phyloP scores from a whole-genome alignment of 768 basidiomycete genomes.

The Naganishia onofrii region DNA sequence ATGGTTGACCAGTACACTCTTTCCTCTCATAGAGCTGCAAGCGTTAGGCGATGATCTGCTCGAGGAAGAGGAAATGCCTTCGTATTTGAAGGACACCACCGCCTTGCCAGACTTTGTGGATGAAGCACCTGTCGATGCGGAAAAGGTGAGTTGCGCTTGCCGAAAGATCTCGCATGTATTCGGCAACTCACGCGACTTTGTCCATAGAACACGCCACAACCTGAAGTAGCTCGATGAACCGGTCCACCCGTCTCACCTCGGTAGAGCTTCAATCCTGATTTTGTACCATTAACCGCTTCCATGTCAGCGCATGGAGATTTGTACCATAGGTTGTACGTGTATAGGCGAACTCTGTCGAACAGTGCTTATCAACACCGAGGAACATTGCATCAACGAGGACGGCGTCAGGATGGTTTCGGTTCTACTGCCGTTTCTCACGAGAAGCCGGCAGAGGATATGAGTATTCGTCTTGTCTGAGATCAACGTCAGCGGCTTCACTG shows the following conservation, averaged over 20 bases:
- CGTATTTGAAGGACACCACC: slow-evolving; percentile 75
- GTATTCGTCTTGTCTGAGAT: too few species aligned
- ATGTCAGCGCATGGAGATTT: background rate
- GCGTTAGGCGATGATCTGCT: slow-evolving; percentile 75
- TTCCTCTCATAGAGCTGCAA: slow-evolving; percentile 71
- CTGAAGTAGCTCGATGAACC: slow-evolving; percentile 23
- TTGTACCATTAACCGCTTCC: background rate
- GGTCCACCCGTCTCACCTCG: background rate
- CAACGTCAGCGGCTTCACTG: too few species aligned
- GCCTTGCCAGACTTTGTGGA: slow-evolving; percentile 91
- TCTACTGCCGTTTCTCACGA: too few species aligned
- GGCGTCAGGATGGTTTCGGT: too few species aligned
- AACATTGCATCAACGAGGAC: too few species aligned
- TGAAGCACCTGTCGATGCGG: slow-evolving; percentile 69
- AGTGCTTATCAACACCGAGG: too few species aligned
- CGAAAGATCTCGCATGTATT: too few species aligned
- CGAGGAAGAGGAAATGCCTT: slow-evolving; percentile 82
- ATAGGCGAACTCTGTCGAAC: background rate
- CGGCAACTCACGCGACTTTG: background rate
- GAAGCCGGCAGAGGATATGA: too few species aligned
- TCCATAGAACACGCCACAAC: slow-evolving; percentile 20
- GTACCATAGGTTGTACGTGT: slow-evolving; percentile 1
- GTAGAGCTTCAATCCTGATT: background rate
- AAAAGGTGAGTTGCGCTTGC: slow-evolving; percentile 33
- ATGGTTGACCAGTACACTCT: background rate